Evolutionary conservation across 331 rosid species (phyloP).

Genomic region (Stylosanthes scabra): DNA sequence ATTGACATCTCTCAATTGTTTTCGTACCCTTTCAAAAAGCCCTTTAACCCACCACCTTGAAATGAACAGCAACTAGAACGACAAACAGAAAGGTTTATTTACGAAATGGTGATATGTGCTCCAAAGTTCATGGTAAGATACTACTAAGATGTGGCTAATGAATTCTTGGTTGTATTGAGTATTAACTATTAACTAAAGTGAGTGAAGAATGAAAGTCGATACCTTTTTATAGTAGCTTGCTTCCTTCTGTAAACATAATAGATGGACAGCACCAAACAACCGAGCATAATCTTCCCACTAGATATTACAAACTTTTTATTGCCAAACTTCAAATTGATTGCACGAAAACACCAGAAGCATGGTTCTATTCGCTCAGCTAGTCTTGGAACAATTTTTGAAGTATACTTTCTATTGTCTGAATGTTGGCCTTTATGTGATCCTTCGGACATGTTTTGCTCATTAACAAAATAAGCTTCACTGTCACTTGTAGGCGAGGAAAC

Average conservation of each 20-base stretch:
- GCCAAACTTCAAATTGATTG: constrained; percentile 75
- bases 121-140: background rate
- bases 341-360: constrained; percentile 70
- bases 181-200: background rate
- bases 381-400: constrained; percentile 50
- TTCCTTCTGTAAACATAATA: constrained; percentile 65
- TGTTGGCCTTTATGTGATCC: constrained; percentile 37
- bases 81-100: constrained; percentile 14
- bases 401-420: constrained; percentile 35
- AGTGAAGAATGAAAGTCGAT: constrained; percentile 8
- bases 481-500: constrained; percentile 42
- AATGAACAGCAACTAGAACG: constrained; percentile 8
- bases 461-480: constrained; percentile 37
- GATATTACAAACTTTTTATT: constrained; percentile 58
- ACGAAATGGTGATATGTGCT: background rate
- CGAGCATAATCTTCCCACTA: constrained; percentile 63
- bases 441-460: constrained; percentile 40
- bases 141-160: constrained; percentile 22
- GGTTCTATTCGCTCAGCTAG: constrained; percentile 64
- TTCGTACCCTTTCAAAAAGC: background rate
- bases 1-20: too few species aligned
- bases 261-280: constrained; percentile 63
- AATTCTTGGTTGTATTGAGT: background rate
- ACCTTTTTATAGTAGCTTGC: constrained; percentile 67
- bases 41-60: background rate